phyloP scores from a whole-genome alignment of 768 basidiomycete genomes.

The Hortiboletus flavorubellus region DNA sequence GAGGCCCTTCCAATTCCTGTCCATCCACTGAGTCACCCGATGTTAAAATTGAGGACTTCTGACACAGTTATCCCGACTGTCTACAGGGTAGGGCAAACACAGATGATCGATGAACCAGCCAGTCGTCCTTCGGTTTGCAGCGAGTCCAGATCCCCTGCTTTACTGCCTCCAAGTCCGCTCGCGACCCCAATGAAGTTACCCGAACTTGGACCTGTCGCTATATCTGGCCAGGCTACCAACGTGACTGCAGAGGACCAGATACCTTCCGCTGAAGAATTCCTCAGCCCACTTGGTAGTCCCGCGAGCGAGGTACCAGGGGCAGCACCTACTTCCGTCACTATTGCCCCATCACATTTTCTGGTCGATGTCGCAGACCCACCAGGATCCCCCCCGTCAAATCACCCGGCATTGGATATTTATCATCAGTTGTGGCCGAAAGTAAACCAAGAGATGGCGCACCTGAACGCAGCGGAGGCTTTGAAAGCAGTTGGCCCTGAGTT shows the following conservation, averaged over 20 bases:
- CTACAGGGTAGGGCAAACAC: conserved; percentile 25
- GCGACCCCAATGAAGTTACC: neutral
- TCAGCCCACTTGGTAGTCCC: conserved; percentile 22
- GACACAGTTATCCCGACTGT: conserved; percentile 49
- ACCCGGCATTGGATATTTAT: conserved; percentile 17
- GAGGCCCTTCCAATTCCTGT: conserved; percentile 76
- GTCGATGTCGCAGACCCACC: conserved; percentile 6
- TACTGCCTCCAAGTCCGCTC: neutral
- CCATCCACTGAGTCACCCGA: conserved; percentile 66
- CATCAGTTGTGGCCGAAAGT: conserved; percentile 35
- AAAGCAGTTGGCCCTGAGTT: conserved; percentile 20
- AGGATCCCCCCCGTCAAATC: conserved; percentile 8
- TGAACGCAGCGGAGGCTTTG: conserved; percentile 18
- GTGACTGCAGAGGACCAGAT: neutral
- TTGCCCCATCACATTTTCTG: conserved; percentile 5
- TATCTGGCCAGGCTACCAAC: neutral
- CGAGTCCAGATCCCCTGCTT: neutral
- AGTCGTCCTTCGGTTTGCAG: neutral
- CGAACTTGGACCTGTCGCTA: neutral
- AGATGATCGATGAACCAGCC: neutral
- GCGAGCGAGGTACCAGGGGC: neutral
- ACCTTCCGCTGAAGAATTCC: conserved; percentile 20
- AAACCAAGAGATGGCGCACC: conserved; percentile 36
- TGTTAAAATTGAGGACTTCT: conserved; percentile 67
- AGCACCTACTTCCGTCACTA: neutral